phyloP scores from a whole-genome alignment of 768 basidiomycete species.

The Gloeophyllum trabeum region DNA sequence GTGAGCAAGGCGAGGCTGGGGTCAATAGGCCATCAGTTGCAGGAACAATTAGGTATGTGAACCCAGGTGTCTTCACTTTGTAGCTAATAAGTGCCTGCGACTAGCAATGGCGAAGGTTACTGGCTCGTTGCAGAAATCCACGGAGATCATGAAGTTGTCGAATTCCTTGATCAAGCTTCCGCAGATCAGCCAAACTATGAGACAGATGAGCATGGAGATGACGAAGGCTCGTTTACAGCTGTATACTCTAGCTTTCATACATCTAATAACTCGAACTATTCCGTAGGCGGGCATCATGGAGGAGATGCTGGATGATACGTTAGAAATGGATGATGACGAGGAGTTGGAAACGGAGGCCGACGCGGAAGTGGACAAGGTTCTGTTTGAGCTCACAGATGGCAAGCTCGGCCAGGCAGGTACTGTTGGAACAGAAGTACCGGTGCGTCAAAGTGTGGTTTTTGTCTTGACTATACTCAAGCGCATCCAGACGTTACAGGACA shows the following conservation, averaged over 20 bases:
- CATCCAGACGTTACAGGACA: conserved; percentile 44
- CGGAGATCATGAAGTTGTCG: conserved; percentile 98
- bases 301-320: conserved; percentile 93
- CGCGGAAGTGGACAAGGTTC: conserved; percentile 91
- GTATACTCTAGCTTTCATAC: background rate
- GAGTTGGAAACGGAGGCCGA: conserved; percentile 96
- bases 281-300: conserved; percentile 92
- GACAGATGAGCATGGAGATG: conserved; percentile 99
- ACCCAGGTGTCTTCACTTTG: background rate
- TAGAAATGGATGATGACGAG: conserved; percentile 89
- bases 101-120: conserved; percentile 95
- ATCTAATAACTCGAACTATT: conserved; percentile 5
- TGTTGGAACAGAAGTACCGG: conserved; percentile 64
- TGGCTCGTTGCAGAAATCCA: conserved; percentile 94
- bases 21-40: conserved; percentile 81
- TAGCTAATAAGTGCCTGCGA: background rate
- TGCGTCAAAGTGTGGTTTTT: conserved; percentile 26
- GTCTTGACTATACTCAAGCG: background rate
- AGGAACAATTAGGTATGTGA: conserved; percentile 83
- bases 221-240: conserved; percentile 88
- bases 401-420: conserved; percentile 82
- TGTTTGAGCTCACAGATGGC: conserved; percentile 92
- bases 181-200: conserved; percentile 86
- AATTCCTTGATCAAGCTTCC: conserved; percentile 87
- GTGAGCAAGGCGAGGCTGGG: conserved; percentile 89